Evolutionary conservation across 441 rosid species (phyloP), one percentile per base, ranked within the genome.

Genomic region (Croton laevigatus): DNA sequence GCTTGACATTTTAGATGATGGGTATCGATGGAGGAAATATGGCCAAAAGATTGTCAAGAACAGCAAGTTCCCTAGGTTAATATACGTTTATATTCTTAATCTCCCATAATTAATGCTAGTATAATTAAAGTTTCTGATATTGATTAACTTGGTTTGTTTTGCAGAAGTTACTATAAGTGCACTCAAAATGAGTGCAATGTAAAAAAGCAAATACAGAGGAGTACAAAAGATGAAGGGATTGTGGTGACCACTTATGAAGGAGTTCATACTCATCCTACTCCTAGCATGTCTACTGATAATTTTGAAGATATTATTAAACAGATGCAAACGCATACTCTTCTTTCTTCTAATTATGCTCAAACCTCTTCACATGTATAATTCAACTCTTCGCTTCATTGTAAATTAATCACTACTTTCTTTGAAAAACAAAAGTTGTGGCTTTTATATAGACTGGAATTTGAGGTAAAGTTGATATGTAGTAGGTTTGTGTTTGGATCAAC

Each of bases 141-240:
- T 19, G n/a, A 6, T 53, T 19, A 20, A 17, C 19, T 49, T 46
- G 16, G 6, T 10, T 12, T 11, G 9, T 40, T 38, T 17, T 44
- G 76, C 84, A 91, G 97, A 81, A 89, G 93, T 81, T 91, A 91
- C 73, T 91, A 91, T 62, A 76, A 82, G 79, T 91, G 97, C 76
- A 89, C 93, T 10, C 42, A 79, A 55, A 76, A 80, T 59, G 95
- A 91, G 13, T 91, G 97, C 87, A 83, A 76, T 51, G 93, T 91
- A 70, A 89, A 89, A 90, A 91, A 91, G 86, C 95, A 91, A 84
- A 91, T 89, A n/a, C 97, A 89, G 69, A 84, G 97, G 44, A 72
- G 73, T 68, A 74, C 84, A 17, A 79, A 74, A 37, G 95, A 91
- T 42, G 91, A 88, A 74, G 87, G 59, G 55, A 66, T 86, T 42